Evolutionary conservation across 2,329 filamentous ascomycete genomes (phyloP), one percentile per base, ranked within the genome.

Genomic region (Huntiella savannae): DNA sequence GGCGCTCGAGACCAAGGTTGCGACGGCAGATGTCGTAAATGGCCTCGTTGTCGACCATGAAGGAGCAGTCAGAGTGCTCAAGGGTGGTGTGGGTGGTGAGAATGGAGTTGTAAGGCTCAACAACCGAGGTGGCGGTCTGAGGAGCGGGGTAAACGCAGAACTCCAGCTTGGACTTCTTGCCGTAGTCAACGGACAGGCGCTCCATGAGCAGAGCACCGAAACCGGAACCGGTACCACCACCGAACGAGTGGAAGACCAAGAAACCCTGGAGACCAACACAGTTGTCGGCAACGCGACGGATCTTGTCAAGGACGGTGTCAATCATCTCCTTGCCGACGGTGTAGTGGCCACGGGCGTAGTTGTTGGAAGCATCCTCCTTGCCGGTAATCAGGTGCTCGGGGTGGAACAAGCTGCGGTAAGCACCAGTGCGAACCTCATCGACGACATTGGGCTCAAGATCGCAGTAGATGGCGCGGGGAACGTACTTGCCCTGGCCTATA

Each of bases 131-230:
- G 56, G 88, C 85, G 55, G 91, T 91, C 71, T 94, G 87, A 51
- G 91, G 91, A 56, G 91, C 87, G 60, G 91, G 91, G 73, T 98
- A 98, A 61, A 98, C 87, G 60, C 86, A 94, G 75, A 98, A 98
- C 69, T 98, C 91, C 54, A 98, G 77, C 80, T 98, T 98, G 77
- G 83, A 92, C 81, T 98, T 98, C 81, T 98, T 98, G 73, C 91
- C 88, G 63, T 95, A 98, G 70, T 98, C 91, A 60, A 95, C 84
- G 33, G 91, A 96, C 52, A 98, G 79, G 63, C 91, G 88, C 74
- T 98, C 91, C 86, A 98, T 93, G 58, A 98, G 74, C 56, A 98
- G 79, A 59, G 91, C 91, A 69, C 91, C 91, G 66, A 98, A 98
- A 62, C 91, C 91, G 58, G 91, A 98, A 59, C 91, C 91, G 57